phyloP scores from a whole-genome alignment of 768 basidiomycete species.

The Tulasnella sp. region DNA sequence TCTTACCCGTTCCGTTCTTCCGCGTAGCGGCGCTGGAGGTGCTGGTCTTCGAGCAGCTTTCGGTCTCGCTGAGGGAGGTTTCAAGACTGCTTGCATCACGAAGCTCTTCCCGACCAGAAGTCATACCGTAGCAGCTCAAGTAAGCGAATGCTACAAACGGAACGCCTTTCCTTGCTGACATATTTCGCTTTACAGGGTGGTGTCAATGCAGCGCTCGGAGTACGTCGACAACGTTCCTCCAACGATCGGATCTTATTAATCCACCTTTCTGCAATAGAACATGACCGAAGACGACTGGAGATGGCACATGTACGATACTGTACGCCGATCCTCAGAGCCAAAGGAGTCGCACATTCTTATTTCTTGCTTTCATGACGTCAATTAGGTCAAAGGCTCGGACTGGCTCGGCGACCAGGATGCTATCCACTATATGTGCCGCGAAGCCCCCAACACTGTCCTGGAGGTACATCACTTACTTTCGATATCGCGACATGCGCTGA shows the following conservation, averaged over 20 bases:
- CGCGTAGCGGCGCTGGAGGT: constrained; percentile 85
- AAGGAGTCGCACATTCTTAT: neutral
- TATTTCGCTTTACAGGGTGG: constrained; percentile 60
- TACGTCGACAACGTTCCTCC: constrained; percentile 37
- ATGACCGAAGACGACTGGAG: constrained; percentile 99
- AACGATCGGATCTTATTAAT: constrained; percentile 38
- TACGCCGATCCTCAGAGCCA: constrained; percentile 41
- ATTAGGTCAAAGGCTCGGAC: constrained; percentile 94
- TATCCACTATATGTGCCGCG: constrained; percentile 99
- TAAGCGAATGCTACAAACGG: constrained; percentile 33
- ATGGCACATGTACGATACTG: constrained; percentile 98
- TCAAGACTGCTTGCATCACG: constrained; percentile 99
- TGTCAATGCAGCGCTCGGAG: constrained; percentile 95
- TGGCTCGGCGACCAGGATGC: constrained; percentile 99
- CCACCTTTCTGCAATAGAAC: constrained; percentile 51
- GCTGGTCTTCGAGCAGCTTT: constrained; percentile 98
- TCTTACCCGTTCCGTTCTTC: constrained; percentile 30
- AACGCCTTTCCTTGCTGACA: neutral
- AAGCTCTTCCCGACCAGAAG: constrained; percentile 98
- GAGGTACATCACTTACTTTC: constrained; percentile 54
- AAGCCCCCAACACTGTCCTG: constrained; percentile 89
- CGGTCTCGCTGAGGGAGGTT: constrained; percentile 95
- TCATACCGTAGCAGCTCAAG: constrained; percentile 98
- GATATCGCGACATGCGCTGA: neutral
- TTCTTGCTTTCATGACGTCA: constrained; percentile 30